phyloP scores from a whole-genome alignment of 225 moss, liverwort and hornwort species.

The Takakia lepidozioides region DNA sequence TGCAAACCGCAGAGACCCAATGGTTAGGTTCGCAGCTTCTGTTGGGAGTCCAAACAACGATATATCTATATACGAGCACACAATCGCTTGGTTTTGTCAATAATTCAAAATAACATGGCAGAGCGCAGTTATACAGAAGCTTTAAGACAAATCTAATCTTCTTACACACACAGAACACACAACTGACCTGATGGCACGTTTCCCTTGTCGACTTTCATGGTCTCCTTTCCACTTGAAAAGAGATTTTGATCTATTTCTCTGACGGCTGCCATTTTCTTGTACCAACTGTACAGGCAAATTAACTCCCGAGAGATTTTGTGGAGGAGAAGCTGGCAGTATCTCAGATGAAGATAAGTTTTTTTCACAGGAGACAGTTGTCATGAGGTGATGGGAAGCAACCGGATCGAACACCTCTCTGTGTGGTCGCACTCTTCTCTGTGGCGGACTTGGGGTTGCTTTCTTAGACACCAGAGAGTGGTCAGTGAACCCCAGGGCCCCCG shows the following conservation, averaged over 20 bases:
- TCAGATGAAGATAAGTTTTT: conserved; percentile 58
- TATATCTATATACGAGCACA: no score
- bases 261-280: conserved; percentile 51
- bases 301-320: conserved; percentile 35
- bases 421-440: no score
- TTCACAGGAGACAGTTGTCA: conserved; percentile 30
- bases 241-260: conserved; percentile 56
- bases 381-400: conserved; percentile 25
- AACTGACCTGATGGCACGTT: conserved; percentile 41
- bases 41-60: no score
- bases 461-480: conserved; percentile 39
- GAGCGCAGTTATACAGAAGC: no score
- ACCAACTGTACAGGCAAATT: conserved; percentile 33
- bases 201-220: conserved; percentile 32
- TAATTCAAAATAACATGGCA: no score
- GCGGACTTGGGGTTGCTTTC: conserved; percentile 21
- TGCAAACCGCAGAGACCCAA: no score
- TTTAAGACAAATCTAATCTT: no score
- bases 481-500: conserved; percentile 81
- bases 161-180: conserved; percentile 8
- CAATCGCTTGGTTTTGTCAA: no score
- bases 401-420: conserved; percentile 26
- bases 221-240: conserved; percentile 92
- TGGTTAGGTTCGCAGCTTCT: no score
- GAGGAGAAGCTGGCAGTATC: conserved; percentile 27